These are phyloP conservation scores for Knufia fluminis DNA, from an alignment of 2,329 filamentous ascomycete genomes.

Conservation along the genomic window DNA sequence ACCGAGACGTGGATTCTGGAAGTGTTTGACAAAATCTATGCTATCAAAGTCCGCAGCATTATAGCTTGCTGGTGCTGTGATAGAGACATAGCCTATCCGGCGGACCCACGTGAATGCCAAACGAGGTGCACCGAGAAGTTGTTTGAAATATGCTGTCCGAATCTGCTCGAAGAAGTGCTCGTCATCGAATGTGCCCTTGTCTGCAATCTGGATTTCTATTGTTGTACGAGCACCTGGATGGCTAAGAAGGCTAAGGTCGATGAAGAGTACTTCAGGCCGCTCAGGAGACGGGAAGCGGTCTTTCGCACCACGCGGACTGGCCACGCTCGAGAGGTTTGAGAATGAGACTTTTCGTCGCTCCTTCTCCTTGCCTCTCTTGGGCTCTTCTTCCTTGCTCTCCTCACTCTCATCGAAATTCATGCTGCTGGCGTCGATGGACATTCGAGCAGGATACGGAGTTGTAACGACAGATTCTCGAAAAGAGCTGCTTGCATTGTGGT, in stretches of 20 bases:
- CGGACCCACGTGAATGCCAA: conserved; percentile 15
- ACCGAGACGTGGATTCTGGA: conserved; percentile 16
- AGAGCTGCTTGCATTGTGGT: conserved; percentile 12
- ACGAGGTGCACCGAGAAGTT: conserved; percentile 15
- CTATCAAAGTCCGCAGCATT: conserved; percentile 12
- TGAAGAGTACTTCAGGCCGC: conserved; percentile 19
- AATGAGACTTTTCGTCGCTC: neutral
- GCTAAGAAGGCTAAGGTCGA: conserved; percentile 18
- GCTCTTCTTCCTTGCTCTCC: conserved; percentile 2
- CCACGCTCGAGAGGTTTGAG: conserved; percentile 11
- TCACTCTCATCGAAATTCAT: conserved; percentile 10
- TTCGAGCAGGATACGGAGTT: conserved; percentile 19
- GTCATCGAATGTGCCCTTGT: conserved; percentile 21
- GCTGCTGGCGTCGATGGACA: conserved; percentile 13
- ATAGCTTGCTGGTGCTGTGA: neutral
- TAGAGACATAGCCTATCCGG: conserved; percentile 15
- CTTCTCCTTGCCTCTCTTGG: conserved; percentile 2
- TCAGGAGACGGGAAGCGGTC: conserved; percentile 21
- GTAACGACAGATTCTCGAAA: conserved; percentile 22
- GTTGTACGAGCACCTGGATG: conserved; percentile 13
- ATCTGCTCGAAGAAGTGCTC: conserved; percentile 20
- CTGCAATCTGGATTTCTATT: conserved; percentile 17
- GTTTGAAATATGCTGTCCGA: conserved; percentile 15
- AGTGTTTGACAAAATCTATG: conserved; percentile 15
- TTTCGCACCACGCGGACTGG: neutral